A percentile compares a stretch with the other conserved stretches of the same genome.
These are phyloP conservation scores for Podila epigama DNA, from an alignment of 192 early-diverging fungal genomes.

Conservation along the genomic window DNA sequence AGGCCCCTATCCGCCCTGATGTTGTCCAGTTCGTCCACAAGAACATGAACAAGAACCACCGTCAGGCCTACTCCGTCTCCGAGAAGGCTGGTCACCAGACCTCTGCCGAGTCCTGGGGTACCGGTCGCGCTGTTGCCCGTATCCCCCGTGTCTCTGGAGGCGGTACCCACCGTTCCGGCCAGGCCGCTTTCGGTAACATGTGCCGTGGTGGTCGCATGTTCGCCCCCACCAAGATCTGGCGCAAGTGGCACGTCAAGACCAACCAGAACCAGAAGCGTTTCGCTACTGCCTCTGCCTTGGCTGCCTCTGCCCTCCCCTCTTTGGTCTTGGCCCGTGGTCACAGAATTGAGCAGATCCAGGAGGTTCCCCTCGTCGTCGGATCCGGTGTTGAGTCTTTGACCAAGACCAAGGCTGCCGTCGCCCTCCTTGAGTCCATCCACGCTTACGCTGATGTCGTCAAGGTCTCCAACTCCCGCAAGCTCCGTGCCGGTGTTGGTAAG, in stretches of 20 bases:
- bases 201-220: constrained; percentile 99
- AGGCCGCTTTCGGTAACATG: constrained; percentile 99
- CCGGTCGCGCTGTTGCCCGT: constrained; percentile 98
- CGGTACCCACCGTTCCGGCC: constrained; percentile 97
- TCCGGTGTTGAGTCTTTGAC: constrained; percentile 80
- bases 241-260: constrained; percentile 99
- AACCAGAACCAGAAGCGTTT: constrained; percentile 99
- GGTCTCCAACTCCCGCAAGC: constrained; percentile 93
- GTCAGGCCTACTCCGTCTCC: constrained; percentile 95
- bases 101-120: constrained; percentile 98
- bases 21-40: constrained; percentile 96
- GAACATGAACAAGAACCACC: constrained; percentile 98
- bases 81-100: constrained; percentile 98
- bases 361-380: constrained; percentile 92
- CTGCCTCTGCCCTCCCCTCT: constrained; percentile 89
- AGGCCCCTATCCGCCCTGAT: constrained; percentile 95
- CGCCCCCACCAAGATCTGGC: constrained; percentile 99
- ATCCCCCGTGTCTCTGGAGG: constrained; percentile 97
- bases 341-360: constrained; percentile 89
- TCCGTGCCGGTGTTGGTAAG: constrained; percentile 98
- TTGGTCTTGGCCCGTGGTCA: constrained; percentile 98
- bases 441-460: constrained; percentile 96
- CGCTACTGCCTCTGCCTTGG: constrained; percentile 95
- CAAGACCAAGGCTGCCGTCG: constrained; percentile 95
- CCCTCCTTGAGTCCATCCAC: constrained; percentile 88